Evolutionary conservation across 257 asterid species (phyloP), one percentile per base, ranked within the genome.

Genomic region (Perilla frutescens): DNA sequence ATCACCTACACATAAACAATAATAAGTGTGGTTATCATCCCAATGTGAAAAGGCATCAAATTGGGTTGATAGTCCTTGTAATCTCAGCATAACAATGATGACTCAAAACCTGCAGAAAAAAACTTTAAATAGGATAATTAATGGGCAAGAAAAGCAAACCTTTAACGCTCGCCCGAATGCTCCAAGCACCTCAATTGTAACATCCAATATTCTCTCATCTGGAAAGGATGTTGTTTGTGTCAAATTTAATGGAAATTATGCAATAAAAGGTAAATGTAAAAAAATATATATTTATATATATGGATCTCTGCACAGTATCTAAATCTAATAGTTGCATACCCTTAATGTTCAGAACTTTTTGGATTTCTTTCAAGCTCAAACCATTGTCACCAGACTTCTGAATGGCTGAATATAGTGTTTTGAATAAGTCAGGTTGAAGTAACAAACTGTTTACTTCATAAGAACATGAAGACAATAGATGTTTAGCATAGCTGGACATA

Each of bases 371-470:
- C 87, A 88, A 82, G 87, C 88, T 86, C 86, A 94, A 82, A 62
- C 99, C 99, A 73, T 86, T 96, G 83, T 94, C 99, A 62, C 99
- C 99, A 77, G 92, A 84, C 81, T 80, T 90, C 80, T 86, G 96
- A 78, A 91, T 88, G 73, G 95, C 91, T 70, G 89, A 85, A 84
- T 85, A 87, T 64, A 91, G 83, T 68, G 85, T 79, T 85, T 79
- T 87, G 81, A 91, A 90, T 7, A 80, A 77, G 77, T 83, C 78
- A 7, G 97, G 90, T 76, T 75, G 77, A 68, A 85, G 63, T 77
- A 56, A 59, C 9, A 77, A 68, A 15, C 39, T 61, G 69, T 79
- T 68, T 56, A 79, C 86, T 60, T 71, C 73, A 78, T 34, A 49
- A 79, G 89, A 81, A 72, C 83, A 79, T 45, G 89, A 84, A 60